Conservation (phyloP, 139 green algal species). For the Haematococcus sp. region DNA sequence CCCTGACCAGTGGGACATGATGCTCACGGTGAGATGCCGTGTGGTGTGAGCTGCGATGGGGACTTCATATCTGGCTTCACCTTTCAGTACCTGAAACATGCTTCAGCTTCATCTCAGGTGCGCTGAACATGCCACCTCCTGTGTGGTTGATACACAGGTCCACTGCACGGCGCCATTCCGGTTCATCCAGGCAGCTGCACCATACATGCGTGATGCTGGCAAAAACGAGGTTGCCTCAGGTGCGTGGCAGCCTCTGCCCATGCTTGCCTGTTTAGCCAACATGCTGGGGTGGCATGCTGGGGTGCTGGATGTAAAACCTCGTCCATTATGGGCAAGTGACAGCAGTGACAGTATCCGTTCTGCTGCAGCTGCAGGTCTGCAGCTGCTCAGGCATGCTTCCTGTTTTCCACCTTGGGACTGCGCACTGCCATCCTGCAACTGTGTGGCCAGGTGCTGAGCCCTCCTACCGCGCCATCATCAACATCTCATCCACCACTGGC, state of each 20-base stretch:
- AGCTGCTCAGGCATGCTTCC: no score
- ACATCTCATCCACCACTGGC: slow-evolving; percentile 74
- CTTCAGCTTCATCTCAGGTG: no score
- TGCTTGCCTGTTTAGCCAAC: no score
- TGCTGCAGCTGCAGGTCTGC: neutral
- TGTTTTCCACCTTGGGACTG: no score
- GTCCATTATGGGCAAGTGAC: no score
- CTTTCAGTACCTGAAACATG: no score
- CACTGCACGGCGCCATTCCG: slow-evolving; percentile 83
- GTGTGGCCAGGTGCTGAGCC: slow-evolving; percentile 26
- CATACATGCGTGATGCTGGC: slow-evolving; percentile 68
- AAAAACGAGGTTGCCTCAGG: slow-evolving; percentile 35
- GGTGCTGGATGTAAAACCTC: no score
- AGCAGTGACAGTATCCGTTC: neutral
- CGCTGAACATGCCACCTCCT: no score
- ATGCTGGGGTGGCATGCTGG: no score
- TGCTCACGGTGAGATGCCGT: slow-evolving; percentile 51
- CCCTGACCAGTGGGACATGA: slow-evolving; percentile 75
- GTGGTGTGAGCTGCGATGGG: neutral
- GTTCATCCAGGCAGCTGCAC: slow-evolving; percentile 70
- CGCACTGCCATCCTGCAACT: no score
- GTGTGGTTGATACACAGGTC: no score
- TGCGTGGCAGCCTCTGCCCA: neutral
- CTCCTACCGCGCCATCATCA: slow-evolving; percentile 71
- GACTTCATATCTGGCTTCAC: neutral